Base-by-base conservation (phyloP, 805 yeast genomes). In the Metschnikowia noctiluminum region DNA sequence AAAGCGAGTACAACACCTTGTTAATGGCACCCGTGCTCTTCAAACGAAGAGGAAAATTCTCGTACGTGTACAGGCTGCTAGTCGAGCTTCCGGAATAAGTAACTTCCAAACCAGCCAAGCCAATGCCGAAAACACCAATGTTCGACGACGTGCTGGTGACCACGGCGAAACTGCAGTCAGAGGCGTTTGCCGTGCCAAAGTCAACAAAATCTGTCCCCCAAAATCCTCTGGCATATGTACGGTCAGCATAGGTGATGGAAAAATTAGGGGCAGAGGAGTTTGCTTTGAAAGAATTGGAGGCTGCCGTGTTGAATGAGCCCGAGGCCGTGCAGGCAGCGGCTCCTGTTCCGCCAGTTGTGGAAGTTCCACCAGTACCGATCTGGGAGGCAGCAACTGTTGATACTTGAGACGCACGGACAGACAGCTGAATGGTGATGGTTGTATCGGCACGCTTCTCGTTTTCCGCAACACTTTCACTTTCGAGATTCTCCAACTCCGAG, bases 91-190 rank as follows among this genome's bases (percentile, higher is more conserved):
- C 53, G 15, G 59, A 43, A 56, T 60, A 64, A 1, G 92, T 85
- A 3, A 80, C 72, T 64, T 90, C 96, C 46, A 87, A 73, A 12
- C 82, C 86, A 6, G 79, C 68, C 43, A 86, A 71, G 10, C 94
- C 92, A 53, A 87, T 80, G 28, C 91, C 90, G 38, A 87, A 65
- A 27, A 88, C 92, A 48, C 95, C 92, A 50, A 77, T 68, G 8
- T 80, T 64, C 3, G 91, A 81, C 52, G 81, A 80, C 1, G 89
- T 79, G 34, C 65, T 63, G 60, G 81, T 80, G 2, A 87, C 95
- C 26, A 89, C 81, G 1, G 95, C 97, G 63, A 90, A 77, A 6
- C 89, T 80, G 30, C 86, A 67, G 48, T 72, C 68, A 0, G 70
- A 52, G 11, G 87, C 69, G 2, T 72, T 64, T 12, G 74, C 64